Evolutionary conservation across 176 grass and related monocot species (phyloP).

Genomic region (Eremochloa ophiuroides): DNA sequence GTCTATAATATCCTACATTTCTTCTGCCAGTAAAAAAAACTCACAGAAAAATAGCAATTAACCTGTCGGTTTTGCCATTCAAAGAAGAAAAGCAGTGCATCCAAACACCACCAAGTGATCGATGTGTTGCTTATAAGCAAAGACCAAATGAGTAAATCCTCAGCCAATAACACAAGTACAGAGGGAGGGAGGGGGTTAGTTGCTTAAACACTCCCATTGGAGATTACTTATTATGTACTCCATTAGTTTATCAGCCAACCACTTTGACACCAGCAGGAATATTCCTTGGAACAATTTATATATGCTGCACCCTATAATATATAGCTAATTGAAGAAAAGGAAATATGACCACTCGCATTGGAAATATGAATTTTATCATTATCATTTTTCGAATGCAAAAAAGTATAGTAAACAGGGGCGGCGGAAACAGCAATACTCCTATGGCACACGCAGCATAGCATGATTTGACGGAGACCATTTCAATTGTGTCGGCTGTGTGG

Average conservation of each 20-base stretch:
- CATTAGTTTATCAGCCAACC: neutral
- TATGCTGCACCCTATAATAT: too few relatives aligned
- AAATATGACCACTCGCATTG: too few relatives aligned
- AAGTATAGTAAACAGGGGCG: neutral
- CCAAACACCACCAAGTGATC: neutral
- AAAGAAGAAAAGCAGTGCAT: neutral
- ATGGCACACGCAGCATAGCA: neutral
- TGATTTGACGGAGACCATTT: slow-evolving; percentile 22
- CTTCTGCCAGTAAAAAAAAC: too few relatives aligned
- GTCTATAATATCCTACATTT: too few relatives aligned
- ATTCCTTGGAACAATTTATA: neutral
- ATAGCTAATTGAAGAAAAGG: too few relatives aligned
- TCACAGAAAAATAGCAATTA: too few relatives aligned
- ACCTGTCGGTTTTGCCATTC: too few relatives aligned
- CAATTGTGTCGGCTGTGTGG: neutral
- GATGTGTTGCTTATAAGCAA: neutral
- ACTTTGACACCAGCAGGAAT: neutral
- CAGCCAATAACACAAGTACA: neutral
- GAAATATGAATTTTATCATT: too few relatives aligned
- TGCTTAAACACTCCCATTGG: neutral
- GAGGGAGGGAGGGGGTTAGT: neutral
- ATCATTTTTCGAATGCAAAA: too few relatives aligned
- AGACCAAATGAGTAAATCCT: neutral
- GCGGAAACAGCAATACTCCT: neutral
- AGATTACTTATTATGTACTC: neutral